Base-by-base conservation (phyloP, 345 rosid species). In the Salix koriyanagi region DNA sequence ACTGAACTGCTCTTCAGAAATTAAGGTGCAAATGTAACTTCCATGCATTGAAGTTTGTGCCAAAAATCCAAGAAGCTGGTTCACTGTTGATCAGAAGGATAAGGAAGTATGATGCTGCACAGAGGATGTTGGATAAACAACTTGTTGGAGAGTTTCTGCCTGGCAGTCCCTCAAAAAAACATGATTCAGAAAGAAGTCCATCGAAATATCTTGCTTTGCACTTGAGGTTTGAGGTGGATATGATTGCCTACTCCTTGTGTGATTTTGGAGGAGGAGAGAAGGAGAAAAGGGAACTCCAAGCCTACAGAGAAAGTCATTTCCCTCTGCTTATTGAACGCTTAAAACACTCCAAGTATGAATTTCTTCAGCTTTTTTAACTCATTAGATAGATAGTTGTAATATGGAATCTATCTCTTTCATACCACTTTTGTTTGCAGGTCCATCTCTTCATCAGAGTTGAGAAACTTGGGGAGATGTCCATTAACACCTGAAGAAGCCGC, bases 401-500 rank as follows among this genome's bases (percentile, higher is more conserved):
- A 26, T 58, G 67, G 44, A 39, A 34, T 44, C 34, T 12, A n/a
- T 71, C 13, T 74, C 69, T 14, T 71, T 44, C 7, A 18, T 62
- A 16, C 28, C 64, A 68, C 56, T 70, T 39, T 48, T 79, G 46
- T 72, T 67, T 66, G 67, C 81, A 90, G 99, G 80, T 81, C 84
- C 12, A 74, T 90, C 36, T 85, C 91, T 82, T 74, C 92, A 16
- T 74, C 73, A 70, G 89, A 90, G 81, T 62, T 93, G 84, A 90
- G 99, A 79, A 90, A 83, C 84, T 76, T 78, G 2, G 97, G 99
- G 5, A 95, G 88, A 81, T 95, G 99, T 74, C 99, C 96, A n/a
- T 75, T 91, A 80, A 95, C 99, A 75, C 99, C 97, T 18, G 99
- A 95, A 83, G 99, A 95, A 85, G 99, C 93, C 32, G 89, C 93